These are phyloP conservation scores for Rosa hybrid DNA, from an alignment of 331 rosid genomes.

Conservation along the genomic window DNA sequence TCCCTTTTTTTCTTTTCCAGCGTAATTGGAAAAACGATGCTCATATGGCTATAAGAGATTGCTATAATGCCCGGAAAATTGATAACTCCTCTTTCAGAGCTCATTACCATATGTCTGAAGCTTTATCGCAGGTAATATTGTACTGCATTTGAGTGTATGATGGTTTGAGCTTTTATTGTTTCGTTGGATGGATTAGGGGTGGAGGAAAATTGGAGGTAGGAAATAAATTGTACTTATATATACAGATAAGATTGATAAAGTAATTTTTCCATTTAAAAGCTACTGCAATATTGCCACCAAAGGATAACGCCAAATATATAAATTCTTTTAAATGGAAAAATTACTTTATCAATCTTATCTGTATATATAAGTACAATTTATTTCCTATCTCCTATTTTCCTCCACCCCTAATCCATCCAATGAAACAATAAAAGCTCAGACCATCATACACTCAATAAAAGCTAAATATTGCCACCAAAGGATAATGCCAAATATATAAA, in stretches of 20 bases:
- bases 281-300: background rate
- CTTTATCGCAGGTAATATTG: constrained; percentile 80
- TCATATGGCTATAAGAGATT: constrained; percentile 87
- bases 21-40: constrained; percentile 98
- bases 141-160: background rate
- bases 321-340: background rate
- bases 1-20: constrained; percentile 38
- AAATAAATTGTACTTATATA: background rate
- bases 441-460: background rate
- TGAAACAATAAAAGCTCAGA: too few relatives aligned
- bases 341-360: too few relatives aligned
- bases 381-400: too few relatives aligned
- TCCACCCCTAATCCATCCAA: too few relatives aligned
- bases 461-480: background rate
- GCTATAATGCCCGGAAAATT: constrained; percentile 70
- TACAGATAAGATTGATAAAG: background rate
- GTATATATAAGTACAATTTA: too few relatives aligned
- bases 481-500: background rate
- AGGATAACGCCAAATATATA: background rate
- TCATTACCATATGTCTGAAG: constrained; percentile 74
- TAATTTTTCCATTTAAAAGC: background rate
- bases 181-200: background rate
- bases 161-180: background rate
- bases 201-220: background rate
- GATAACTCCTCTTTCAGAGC: constrained; percentile 62